phyloP scores from a whole-genome alignment of 2,329 filamentous ascomycete species.

The Akanthomyces dipterigenus region DNA sequence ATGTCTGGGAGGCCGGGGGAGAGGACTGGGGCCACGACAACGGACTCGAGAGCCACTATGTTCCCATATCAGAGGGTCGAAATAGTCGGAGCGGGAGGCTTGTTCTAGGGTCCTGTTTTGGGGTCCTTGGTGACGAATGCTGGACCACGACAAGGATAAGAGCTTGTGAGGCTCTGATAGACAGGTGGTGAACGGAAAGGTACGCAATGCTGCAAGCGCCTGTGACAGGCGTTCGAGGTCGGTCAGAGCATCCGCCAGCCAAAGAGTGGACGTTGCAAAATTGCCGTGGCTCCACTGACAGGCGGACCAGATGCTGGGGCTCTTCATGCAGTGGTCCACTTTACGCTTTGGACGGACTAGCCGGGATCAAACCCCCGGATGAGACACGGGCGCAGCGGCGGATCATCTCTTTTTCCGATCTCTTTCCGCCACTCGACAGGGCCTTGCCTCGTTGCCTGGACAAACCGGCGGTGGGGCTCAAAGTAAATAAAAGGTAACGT shows the following conservation, averaged over 20 bases:
- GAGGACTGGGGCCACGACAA: conserved; percentile 39
- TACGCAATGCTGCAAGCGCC: conserved; percentile 6
- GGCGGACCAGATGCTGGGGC: not conserved
- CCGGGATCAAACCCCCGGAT: not conserved
- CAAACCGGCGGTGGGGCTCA: conserved; percentile 27
- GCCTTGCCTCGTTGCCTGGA: conserved; percentile 27
- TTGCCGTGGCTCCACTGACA: not conserved
- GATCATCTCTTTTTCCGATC: conserved; percentile 13
- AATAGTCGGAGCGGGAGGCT: not conserved
- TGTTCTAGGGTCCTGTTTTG: too few species aligned
- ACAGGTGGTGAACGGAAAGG: not conserved
- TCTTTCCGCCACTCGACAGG: conserved; percentile 14
- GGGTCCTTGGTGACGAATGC: not conserved
- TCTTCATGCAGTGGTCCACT: not conserved
- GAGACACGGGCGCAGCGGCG: not conserved
- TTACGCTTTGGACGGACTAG: not conserved
- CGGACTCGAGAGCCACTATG: not conserved
- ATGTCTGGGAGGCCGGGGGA: conserved; percentile 32
- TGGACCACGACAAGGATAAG: not conserved
- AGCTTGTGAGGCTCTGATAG: not conserved
- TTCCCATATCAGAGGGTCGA: not conserved
- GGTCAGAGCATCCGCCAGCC: not conserved
- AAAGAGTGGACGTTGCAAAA: conserved; percentile 7
- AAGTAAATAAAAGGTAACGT: conserved; percentile 41
- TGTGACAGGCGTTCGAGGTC: not conserved